Conservation (phyloP, 805 yeast genomes). For the Jamesozyma hellenica region DNA sequence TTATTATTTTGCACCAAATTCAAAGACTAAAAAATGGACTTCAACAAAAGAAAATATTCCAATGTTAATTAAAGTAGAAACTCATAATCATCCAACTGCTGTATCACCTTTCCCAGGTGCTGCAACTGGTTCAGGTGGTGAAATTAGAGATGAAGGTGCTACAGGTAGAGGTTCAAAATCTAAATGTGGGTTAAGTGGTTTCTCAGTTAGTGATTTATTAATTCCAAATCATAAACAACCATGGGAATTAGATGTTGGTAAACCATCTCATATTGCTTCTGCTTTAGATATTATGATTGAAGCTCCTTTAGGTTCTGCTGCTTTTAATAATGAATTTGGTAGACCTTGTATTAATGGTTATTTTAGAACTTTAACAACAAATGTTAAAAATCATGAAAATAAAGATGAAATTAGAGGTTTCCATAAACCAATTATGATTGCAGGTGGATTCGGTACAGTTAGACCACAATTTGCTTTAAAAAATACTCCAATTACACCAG, state of each 20-base stretch:
- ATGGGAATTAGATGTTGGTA: conserved; percentile 89
- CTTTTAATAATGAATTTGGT: conserved; percentile 97
- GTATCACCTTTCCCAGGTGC: conserved; percentile 99
- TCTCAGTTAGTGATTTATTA: conserved; percentile 77
- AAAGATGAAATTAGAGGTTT: conserved; percentile 79
- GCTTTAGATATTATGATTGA: conserved; percentile 90
- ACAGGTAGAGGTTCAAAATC: conserved; percentile 97
- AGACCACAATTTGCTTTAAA: conserved; percentile 89
- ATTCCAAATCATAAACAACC: conserved; percentile 85
- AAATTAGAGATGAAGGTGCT: conserved; percentile 99
- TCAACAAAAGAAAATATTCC: conserved; percentile 71
- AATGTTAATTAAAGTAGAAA: conserved; percentile 89
- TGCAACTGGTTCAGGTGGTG: conserved; percentile 99
- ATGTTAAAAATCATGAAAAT: conserved; percentile 51
- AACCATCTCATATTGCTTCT: conserved; percentile 87
- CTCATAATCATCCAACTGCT: conserved; percentile 99
- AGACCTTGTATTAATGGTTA: conserved; percentile 96
- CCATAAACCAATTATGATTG: conserved; percentile 98
- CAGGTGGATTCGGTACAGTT: conserved; percentile 97
- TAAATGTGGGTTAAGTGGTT: conserved; percentile 93
- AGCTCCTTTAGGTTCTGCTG: conserved; percentile 96
- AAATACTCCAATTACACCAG: conserved; percentile 80
- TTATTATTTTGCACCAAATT: conserved; percentile 69
- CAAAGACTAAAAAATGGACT: conserved; percentile 60
- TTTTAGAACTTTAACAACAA: conserved; percentile 87